These are phyloP conservation scores for Penicillium sp. DNA, from an alignment of 2,329 filamentous ascomycete genomes.

Conservation along the genomic window DNA sequence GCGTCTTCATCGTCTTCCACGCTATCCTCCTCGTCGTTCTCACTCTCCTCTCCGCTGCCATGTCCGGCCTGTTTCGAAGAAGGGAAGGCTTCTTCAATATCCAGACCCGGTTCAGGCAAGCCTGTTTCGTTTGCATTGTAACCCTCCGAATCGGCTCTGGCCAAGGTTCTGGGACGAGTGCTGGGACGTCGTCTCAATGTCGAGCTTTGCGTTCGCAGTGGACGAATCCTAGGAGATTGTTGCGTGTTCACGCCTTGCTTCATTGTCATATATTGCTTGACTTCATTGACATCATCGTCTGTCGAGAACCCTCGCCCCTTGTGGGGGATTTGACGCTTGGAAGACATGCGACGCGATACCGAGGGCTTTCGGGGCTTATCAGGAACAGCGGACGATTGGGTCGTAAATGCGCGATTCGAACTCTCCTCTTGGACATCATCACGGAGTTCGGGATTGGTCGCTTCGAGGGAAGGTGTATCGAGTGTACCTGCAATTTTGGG, in stretches of 20 bases:
- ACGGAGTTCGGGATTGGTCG: conserved; percentile 22
- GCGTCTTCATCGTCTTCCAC: conserved; percentile 60
- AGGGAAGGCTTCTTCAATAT: conserved; percentile 21
- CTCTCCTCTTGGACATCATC: conserved; percentile 35
- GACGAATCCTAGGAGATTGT: conserved; percentile 37
- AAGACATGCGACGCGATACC: conserved; percentile 71
- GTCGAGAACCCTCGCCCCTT: conserved; percentile 86
- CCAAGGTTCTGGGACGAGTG: conserved; percentile 33
- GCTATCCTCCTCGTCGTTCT: conserved; percentile 46
- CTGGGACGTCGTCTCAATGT: conserved; percentile 43
- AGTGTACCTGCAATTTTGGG: conserved; percentile 31
- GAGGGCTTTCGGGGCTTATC: conserved; percentile 67
- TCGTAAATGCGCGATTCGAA: conserved; percentile 33
- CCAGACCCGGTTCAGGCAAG: conserved; percentile 32
- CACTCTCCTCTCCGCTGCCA: conserved; percentile 26
- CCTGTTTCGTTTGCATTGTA: conserved; percentile 41
- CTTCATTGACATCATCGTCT: conserved; percentile 80
- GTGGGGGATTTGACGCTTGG: conserved; percentile 68
- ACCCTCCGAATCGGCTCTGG: conserved; percentile 39
- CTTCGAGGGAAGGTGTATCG: conserved; percentile 25
- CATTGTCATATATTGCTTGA: conserved; percentile 65
- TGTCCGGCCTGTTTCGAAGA: conserved; percentile 31
- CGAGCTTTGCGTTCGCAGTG: conserved; percentile 37
- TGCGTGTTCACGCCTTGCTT: conserved; percentile 33
- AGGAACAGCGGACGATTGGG: conserved; percentile 48